Percentiles rank a stretch among this genome's conserved stretches.
Conservation (phyloP, 2,329 filamentous ascomycete genomes). For the Fusarium transvaalense region DNA sequence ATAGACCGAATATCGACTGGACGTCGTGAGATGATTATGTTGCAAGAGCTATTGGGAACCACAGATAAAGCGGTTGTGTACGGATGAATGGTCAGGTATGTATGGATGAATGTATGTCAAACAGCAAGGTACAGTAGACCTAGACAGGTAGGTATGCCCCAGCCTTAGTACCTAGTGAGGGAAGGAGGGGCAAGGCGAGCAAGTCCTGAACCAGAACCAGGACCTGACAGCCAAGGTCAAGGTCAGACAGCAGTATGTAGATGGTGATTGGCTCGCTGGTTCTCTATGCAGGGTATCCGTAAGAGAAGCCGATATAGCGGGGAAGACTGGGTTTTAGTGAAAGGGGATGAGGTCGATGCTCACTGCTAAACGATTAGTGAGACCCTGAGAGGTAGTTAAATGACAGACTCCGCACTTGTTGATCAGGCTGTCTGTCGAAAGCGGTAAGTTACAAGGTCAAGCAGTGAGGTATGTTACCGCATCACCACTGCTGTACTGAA, state of each 20-base stretch:
- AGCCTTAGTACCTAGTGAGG: conserved; percentile 18
- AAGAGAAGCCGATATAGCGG: conserved; percentile 22
- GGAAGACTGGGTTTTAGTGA: conserved; percentile 18
- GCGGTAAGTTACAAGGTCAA: conserved; percentile 13
- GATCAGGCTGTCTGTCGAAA: conserved; percentile 17
- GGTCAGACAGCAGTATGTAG: conserved; percentile 6
- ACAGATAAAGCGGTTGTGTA: conserved; percentile 27
- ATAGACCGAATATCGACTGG: not conserved
- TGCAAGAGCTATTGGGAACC: conserved; percentile 12
- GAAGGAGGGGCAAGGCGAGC: conserved; percentile 45
- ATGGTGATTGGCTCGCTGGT: conserved; percentile 24
- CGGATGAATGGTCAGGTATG: conserved; percentile 1
- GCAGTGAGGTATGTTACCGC: conserved; percentile 15
- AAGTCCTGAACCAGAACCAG: conserved; percentile 16
- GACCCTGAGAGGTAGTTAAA: conserved; percentile 26
- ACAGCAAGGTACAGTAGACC: conserved; percentile 14
- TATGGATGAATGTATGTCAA: conserved; percentile 23
- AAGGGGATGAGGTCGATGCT: conserved; percentile 19
- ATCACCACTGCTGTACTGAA: conserved; percentile 15
- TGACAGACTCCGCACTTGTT: conserved; percentile 9
- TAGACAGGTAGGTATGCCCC: conserved; percentile 6
- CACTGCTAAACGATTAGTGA: conserved; percentile 14
- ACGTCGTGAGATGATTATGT: conserved; percentile 25
- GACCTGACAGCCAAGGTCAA: conserved; percentile 15
- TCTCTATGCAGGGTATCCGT: conserved; percentile 21